Evolutionary conservation across 495 filamentous ascomycete species (phyloP).

Genomic region (Penicillium maclennaniae): DNA sequence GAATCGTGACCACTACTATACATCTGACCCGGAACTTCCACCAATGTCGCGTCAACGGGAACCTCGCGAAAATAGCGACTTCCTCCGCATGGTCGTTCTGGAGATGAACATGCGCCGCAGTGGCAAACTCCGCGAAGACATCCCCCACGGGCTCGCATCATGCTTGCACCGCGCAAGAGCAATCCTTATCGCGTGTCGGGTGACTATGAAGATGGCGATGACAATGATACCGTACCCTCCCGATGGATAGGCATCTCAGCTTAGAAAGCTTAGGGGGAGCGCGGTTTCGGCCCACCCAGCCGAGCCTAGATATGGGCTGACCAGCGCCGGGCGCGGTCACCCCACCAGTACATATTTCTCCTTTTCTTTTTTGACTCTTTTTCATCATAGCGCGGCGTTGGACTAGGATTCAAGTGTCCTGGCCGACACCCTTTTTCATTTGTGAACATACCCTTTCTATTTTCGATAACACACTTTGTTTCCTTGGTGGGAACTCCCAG

Average conservation of each 20-base stretch:
- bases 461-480: background rate
- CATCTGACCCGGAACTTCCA: conserved; percentile 40
- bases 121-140: conserved; percentile 83
- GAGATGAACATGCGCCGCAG: conserved; percentile 96
- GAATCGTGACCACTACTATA: conserved; percentile 35
- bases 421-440: conserved; percentile 13
- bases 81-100: conserved; percentile 88
- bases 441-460: conserved; percentile 15
- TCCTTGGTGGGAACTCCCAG: background rate
- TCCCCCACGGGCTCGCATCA: conserved; percentile 76
- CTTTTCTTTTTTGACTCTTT: conserved; percentile 9
- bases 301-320: background rate
- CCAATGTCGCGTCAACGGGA: conserved; percentile 74
- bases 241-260: conserved; percentile 43
- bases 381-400: conserved; percentile 29
- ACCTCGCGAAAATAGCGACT: conserved; percentile 88
- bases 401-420: conserved; percentile 17
- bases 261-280: conserved; percentile 2
- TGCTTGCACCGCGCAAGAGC: conserved; percentile 76
- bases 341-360: conserved; percentile 15
- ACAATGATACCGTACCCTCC: conserved; percentile 32
- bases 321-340: conserved; percentile 16
- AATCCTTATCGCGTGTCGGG: conserved; percentile 24
- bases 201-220: conserved; percentile 34
- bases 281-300: background rate